Conservation (phyloP, 2,329 filamentous ascomycete genomes). For the Fusarium sororula region DNA sequence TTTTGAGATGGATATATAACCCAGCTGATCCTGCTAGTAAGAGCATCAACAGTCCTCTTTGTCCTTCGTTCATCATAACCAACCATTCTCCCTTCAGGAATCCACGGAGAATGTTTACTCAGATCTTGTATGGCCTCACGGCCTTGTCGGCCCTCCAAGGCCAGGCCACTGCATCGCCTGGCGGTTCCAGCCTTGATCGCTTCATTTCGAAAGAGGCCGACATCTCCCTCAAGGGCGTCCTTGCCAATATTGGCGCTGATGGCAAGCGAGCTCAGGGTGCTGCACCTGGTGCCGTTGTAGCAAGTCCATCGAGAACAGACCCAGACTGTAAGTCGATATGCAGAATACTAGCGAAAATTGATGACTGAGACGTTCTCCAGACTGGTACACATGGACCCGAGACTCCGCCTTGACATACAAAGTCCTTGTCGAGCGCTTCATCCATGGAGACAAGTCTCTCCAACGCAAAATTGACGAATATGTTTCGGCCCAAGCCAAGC, state of each 20-base stretch:
- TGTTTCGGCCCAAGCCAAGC: constrained; percentile 69
- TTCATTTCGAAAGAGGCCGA: constrained; percentile 32
- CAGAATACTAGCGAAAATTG: rapidly evolving
- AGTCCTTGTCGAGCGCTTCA: constrained; percentile 70
- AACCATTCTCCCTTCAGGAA: neutral
- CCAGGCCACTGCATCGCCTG: neutral
- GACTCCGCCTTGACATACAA: constrained; percentile 78
- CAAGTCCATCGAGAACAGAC: constrained; percentile 59
- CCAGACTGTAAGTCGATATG: constrained; percentile 50
- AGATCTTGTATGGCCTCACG: constrained; percentile 6
- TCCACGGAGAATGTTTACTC: neutral
- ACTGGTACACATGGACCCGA: constrained; percentile 81
- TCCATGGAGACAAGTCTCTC: constrained; percentile 64
- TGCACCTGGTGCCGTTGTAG: constrained; percentile 61
- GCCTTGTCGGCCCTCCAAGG: neutral
- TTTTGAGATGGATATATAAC: neutral
- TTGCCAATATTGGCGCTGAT: constrained; percentile 61
- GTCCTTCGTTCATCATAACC: neutral
- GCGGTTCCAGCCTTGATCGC: neutral
- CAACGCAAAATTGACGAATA: constrained; percentile 72
- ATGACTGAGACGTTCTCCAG: constrained; percentile 50
- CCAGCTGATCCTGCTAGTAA: no score
- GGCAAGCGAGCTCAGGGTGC: constrained; percentile 60
- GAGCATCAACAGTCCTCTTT: neutral
- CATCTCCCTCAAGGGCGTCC: constrained; percentile 32